Evolutionary conservation across 768 basidiomycete species (phyloP).

Genomic region (Rhizopogon roseolus): DNA sequence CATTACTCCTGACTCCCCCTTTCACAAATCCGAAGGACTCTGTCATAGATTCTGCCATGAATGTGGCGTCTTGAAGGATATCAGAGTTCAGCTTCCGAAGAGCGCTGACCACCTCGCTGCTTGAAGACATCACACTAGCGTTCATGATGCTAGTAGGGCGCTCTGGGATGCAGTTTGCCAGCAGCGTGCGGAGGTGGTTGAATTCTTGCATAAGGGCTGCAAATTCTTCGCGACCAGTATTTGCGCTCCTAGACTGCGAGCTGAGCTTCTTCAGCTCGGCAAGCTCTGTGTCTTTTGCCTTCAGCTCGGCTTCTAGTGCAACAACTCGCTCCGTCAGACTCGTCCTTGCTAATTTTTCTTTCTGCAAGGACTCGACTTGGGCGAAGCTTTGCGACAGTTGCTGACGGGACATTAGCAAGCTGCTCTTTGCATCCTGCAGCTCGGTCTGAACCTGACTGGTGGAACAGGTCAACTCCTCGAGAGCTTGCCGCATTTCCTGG

Average conservation of each 20-base stretch:
- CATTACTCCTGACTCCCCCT: slow-evolving; percentile 10
- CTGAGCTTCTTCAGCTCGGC: slow-evolving; percentile 10
- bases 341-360: slow-evolving; percentile 11
- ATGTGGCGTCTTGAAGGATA: slow-evolving; percentile 43
- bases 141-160: slow-evolving; percentile 40
- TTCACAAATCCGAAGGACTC: slow-evolving; percentile 32
- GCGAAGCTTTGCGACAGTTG: slow-evolving; percentile 13
- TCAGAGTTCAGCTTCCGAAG: slow-evolving; percentile 43
- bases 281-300: slow-evolving; percentile 8
- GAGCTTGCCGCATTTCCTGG: slow-evolving; percentile 11
- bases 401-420: slow-evolving; percentile 12
- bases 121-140: slow-evolving; percentile 24
- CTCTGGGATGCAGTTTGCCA: slow-evolving; percentile 24
- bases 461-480: slow-evolving; percentile 22
- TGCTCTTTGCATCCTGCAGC: slow-evolving; percentile 13
- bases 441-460: slow-evolving; percentile 16
- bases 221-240: slow-evolving; percentile 21
- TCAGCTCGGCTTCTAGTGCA: background rate
- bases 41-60: slow-evolving; percentile 43
- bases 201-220: slow-evolving; percentile 24
- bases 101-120: slow-evolving; percentile 39
- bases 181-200: background rate
- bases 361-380: slow-evolving; percentile 14
- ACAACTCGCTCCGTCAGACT: slow-evolving; percentile 1
- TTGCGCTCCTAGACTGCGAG: slow-evolving; percentile 16